Base-by-base conservation (phyloP, 2,329 filamentous ascomycete genomes). In the Aureobasidium leucospermi region DNA sequence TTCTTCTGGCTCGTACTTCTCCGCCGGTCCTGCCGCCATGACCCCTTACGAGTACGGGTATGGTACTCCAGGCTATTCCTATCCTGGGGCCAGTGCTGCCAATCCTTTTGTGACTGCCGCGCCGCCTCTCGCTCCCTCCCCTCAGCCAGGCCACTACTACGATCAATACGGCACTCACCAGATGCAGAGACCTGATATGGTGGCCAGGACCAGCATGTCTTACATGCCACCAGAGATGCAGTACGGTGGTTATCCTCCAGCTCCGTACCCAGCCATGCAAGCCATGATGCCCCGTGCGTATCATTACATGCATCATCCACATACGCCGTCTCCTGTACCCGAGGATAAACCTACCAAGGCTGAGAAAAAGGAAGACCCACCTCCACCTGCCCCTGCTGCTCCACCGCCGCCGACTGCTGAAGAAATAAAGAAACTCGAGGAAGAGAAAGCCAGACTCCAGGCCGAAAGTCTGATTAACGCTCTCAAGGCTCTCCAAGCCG, bases 361-460 rank as follows among this genome's bases (percentile, higher is more conserved):
- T 2, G 42, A 43, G 36, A 59, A 51, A 23, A 46, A 48, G 23
- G 41, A 59, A 23, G 55, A 71, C 65, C 61, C 67, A 57, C 36
- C 60, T 65, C 48, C 47, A 16, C 64, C 70, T 11, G 62, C 68
- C 29, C 51, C 62, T 16, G 45, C 65, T 16, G 60, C 58, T 23
- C 43, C 62, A 11, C 64, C 63, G 15, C 61, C 65, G 15, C 65
- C 64, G 10, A 47, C 59, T 52, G 68, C 71, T 39, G 57, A 59
- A 29, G 43, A 48, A 9, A 49, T 59, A 11, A 43, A 38, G 36
- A 47, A 69, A 10, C 65, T 68, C 23, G 74, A 72, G 60, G 69
- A 72, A 42, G 67, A 69, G 19, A 67, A 67, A 23, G 73, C 73
- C 57, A 69, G n/a, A 5, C 19, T 48, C 23, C 59, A 61, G 58